Evolutionary conservation across 192 early-diverging fungal species (phyloP).

Genomic region (Coemansia umbellata): DNA sequence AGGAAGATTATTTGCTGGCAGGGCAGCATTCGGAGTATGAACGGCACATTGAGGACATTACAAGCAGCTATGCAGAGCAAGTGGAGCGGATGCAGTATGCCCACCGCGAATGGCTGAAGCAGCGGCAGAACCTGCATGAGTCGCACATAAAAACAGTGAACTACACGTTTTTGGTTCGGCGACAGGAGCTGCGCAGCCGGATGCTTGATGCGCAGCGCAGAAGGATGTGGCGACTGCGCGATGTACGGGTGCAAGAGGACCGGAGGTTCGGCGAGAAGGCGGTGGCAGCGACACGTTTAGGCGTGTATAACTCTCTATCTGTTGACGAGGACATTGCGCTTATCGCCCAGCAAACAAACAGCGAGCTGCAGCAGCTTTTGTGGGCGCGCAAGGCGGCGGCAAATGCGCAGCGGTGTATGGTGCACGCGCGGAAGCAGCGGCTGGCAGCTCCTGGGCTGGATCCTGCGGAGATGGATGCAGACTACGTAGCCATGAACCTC

Average conservation of each 20-base stretch:
- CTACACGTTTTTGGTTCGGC: constrained; percentile 43
- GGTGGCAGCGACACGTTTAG: not conserved
- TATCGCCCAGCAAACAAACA: constrained; percentile 18
- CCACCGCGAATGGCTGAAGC: constrained; percentile 36
- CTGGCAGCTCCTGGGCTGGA: constrained; percentile 34
- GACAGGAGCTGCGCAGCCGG: constrained; percentile 45
- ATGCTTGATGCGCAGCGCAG: constrained; percentile 26
- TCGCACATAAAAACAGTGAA: constrained; percentile 25
- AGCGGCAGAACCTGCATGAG: constrained; percentile 34
- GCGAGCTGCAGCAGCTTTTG: constrained; percentile 12
- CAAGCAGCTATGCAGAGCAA: constrained; percentile 7
- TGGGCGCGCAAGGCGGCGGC: constrained; percentile 25
- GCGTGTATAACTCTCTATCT: not conserved
- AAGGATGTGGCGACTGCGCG: constrained; percentile 39
- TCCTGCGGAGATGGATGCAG: constrained; percentile 41
- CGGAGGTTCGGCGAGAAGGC: constrained; percentile 8
- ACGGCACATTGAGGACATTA: constrained; percentile 29
- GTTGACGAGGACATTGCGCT: constrained; percentile 15
- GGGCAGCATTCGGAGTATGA: constrained; percentile 46
- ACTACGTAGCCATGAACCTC: constrained; percentile 40
- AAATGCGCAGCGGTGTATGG: constrained; percentile 34
- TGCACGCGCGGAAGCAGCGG: constrained; percentile 31
- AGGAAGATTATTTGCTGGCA: constrained; percentile 32
- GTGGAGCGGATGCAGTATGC: constrained; percentile 27
- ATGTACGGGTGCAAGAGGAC: constrained; percentile 35